Conservation (phyloP, 2,329 filamentous ascomycete genomes). For the Penicillium thymicola region DNA sequence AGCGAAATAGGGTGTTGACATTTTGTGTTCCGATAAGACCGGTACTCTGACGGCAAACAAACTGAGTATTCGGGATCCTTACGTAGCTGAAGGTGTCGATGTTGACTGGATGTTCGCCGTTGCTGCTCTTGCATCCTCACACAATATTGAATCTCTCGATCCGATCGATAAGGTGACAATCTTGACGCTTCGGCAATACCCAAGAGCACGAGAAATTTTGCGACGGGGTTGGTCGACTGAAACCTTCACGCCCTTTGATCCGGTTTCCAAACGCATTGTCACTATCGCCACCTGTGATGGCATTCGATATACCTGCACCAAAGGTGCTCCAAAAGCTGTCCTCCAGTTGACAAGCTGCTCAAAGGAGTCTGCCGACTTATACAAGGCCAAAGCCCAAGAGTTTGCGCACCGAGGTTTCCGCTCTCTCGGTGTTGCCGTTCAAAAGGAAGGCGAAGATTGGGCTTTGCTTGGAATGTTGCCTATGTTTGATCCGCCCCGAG, state of each 20-base stretch:
- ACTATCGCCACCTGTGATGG: constrained; percentile 65
- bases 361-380: constrained; percentile 61
- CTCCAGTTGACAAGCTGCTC: constrained; percentile 66
- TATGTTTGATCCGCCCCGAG: constrained; percentile 77
- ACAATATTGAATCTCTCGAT: constrained; percentile 74
- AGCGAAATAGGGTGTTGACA: constrained; percentile 59
- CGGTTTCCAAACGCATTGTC: constrained; percentile 76
- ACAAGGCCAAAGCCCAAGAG: constrained; percentile 69
- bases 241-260: constrained; percentile 69
- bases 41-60: constrained; percentile 65
- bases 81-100: constrained; percentile 71
- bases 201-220: constrained; percentile 71
- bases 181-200: constrained; percentile 69
- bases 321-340: constrained; percentile 74
- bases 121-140: constrained; percentile 70
- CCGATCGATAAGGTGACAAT: constrained; percentile 79
- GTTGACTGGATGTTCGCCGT: constrained; percentile 83
- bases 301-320: constrained; percentile 69
- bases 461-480: constrained; percentile 71
- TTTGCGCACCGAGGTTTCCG: constrained; percentile 77
- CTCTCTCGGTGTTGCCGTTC: constrained; percentile 72
- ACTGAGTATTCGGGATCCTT: constrained; percentile 72
- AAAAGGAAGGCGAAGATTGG: constrained; percentile 72
- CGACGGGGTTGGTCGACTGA: constrained; percentile 71
- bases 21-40: constrained; percentile 79